A percentile compares a stretch with the other conserved stretches of the same genome.
phyloP scores from a whole-genome alignment of 257 asterid genomes.

The Solanum medicagineum region DNA sequence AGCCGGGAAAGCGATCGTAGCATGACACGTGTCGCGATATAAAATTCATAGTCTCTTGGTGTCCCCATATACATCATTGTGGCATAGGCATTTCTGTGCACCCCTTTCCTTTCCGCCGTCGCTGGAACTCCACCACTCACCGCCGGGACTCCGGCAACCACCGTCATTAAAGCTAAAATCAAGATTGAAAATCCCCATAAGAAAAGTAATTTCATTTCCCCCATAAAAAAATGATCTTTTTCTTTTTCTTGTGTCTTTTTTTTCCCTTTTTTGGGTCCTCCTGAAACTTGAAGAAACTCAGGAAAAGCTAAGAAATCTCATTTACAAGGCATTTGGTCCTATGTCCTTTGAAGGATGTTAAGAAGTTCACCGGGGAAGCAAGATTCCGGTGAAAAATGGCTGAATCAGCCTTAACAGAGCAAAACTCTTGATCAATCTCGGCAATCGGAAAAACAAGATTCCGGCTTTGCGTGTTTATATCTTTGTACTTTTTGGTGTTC shows the following conservation, averaged over 20 bases:
- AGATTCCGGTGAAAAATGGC: background rate
- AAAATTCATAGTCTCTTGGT: constrained; percentile 90
- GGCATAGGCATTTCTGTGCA: constrained; percentile 65
- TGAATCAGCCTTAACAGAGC: background rate
- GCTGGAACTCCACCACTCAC: background rate
- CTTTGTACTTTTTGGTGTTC: background rate
- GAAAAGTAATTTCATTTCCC: background rate
- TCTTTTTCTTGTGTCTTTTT: too few species aligned
- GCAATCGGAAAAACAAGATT: background rate
- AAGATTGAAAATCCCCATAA: background rate
- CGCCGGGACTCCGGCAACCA: background rate
- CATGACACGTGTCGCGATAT: constrained; percentile 80
- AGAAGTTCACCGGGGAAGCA: background rate
- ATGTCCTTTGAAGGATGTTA: background rate
- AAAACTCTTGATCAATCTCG: background rate
- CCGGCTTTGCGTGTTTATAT: background rate
- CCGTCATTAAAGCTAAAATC: background rate
- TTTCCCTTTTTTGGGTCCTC: background rate
- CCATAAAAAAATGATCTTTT: background rate
- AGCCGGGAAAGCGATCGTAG: constrained; percentile 49
- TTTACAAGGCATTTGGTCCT: background rate
- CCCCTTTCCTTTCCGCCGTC: background rate
- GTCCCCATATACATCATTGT: constrained; percentile 99
- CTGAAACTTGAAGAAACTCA: background rate
- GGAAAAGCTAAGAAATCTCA: background rate